Evolutionary conservation across 2,329 filamentous ascomycete genomes (phyloP).

Genomic region (Sporothrix dimorphospora): DNA sequence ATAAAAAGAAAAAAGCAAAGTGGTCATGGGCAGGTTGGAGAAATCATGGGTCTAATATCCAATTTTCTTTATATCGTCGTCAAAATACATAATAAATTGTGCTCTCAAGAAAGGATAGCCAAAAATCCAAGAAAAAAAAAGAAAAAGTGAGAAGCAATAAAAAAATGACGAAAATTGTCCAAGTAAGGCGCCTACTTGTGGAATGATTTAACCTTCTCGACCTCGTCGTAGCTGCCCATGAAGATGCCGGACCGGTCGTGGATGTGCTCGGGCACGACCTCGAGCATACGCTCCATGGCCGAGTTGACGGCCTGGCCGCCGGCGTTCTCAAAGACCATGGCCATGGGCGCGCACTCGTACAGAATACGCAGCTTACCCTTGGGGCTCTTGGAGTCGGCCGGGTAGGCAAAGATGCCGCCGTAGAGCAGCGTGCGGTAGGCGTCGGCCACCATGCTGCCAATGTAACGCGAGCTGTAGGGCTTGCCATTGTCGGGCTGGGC

Average conservation of each 20-base stretch:
- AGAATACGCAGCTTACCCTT: conserved; percentile 97
- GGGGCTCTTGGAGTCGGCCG: conserved; percentile 95
- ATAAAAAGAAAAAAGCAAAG: background rate
- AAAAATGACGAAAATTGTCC: background rate
- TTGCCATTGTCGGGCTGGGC: conserved; percentile 70
- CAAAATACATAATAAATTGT: conserved; percentile 9
- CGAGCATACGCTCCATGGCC: conserved; percentile 87
- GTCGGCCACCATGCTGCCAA: conserved; percentile 97
- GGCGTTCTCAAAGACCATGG: conserved; percentile 97
- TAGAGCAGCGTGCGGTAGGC: conserved; percentile 95
- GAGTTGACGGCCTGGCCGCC: conserved; percentile 91
- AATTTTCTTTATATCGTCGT: conserved; percentile 2
- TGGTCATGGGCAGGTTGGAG: background rate
- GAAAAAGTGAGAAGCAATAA: background rate
- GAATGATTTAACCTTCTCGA: conserved; percentile 90
- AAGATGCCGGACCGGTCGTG: conserved; percentile 96
- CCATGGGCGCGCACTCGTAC: conserved; percentile 99
- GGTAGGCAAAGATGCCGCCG: conserved; percentile 96
- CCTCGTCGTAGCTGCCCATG: conserved; percentile 90
- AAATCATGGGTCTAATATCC: conserved; percentile 11
- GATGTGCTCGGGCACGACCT: conserved; percentile 86
- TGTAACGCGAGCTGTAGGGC: conserved; percentile 94
- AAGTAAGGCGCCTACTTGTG: conserved; percentile 57
- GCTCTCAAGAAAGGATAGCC: background rate
- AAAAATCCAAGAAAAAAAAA: conserved; percentile 4